Evolutionary conservation across 2,329 filamentous ascomycete species (phyloP).

Genomic region (Sporothrix variecibatus): DNA sequence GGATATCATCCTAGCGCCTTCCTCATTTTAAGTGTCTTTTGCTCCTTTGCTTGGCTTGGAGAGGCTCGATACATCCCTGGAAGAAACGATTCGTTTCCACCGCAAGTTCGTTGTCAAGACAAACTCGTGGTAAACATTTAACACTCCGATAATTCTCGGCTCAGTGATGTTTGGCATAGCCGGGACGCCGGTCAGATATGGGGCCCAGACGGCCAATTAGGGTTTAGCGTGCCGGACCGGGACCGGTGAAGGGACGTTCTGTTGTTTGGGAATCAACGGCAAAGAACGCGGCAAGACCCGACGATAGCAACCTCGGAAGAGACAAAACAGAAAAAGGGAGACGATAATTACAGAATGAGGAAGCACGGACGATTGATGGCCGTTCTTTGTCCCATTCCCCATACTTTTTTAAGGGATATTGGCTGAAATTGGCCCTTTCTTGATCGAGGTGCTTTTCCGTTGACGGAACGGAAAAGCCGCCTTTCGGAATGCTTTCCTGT

Average conservation of each 20-base stretch:
- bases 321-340: neutral
- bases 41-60: neutral
- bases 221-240: slow-evolving; percentile 6
- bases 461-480: neutral
- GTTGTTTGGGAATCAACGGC: neutral
- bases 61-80: neutral
- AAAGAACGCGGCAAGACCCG: slow-evolving; percentile 2
- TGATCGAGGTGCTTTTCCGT: neutral
- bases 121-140: neutral
- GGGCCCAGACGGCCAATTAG: neutral
- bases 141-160: neutral
- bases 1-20: neutral
- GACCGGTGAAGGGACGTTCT: neutral
- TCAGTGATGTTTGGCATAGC: neutral
- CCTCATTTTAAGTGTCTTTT: neutral
- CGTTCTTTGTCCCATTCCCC: neutral
- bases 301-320: slow-evolving; percentile 14
- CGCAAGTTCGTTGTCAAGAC: neutral
- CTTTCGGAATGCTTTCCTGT: neutral
- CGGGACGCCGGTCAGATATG: neutral
- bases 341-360: neutral
- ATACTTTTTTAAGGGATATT: neutral
- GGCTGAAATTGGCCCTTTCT: neutral
- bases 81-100: neutral
- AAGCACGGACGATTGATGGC: neutral